Evolutionary conservation across 306 rosid genomes (phyloP), one percentile per base, ranked within the genome.

Genomic region (Sophora flavescens): DNA sequence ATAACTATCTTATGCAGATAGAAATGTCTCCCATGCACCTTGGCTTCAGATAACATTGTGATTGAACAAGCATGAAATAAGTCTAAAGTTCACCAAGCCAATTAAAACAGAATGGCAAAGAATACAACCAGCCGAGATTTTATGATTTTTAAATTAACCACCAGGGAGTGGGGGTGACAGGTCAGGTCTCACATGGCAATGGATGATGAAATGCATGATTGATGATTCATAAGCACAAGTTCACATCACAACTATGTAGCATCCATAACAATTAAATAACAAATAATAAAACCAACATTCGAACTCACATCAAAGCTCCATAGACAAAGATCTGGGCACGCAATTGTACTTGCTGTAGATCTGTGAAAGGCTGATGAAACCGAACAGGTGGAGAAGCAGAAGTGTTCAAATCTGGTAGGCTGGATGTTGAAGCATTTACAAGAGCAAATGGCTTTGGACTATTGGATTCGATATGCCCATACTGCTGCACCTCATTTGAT

Each of bases 241-340:
- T 58, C 51, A 78, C 26, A 65, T 72, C 32, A 75, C 48, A 35
- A 70, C 22, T 12, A 51, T 16, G 18, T 38, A 33, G 32, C 30
- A 56, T 41, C 76, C 70, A 64, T 68, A 59, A 70, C 3, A 59
- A 65, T 47, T 68, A 77, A 47, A 72, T 53, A 45, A 44, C 30
- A 60, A 39, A 64, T n/a, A 81, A 30, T 13, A 33, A 26, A 44
- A 64, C 42, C 8, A 77, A 70, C n/a, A 70, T 68, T 39, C 54
- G 60, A 59, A 89, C 99, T 96, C 89, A 96, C 99, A 96, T 96
- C 74, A 96, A 89, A 82, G 99, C 94, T 83, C 99, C 99, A 83
- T 96, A 96, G 22, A 96, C 99, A 82, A 96, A 91, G 67, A 96
- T 96, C 87, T 96, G 99, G 26, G 99, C 97, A 61, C 99, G 98